Evolutionary conservation across 1,284 basidiomycete genomes (phyloP).

Genomic region (Cutaneotrichosporon mucoides): DNA sequence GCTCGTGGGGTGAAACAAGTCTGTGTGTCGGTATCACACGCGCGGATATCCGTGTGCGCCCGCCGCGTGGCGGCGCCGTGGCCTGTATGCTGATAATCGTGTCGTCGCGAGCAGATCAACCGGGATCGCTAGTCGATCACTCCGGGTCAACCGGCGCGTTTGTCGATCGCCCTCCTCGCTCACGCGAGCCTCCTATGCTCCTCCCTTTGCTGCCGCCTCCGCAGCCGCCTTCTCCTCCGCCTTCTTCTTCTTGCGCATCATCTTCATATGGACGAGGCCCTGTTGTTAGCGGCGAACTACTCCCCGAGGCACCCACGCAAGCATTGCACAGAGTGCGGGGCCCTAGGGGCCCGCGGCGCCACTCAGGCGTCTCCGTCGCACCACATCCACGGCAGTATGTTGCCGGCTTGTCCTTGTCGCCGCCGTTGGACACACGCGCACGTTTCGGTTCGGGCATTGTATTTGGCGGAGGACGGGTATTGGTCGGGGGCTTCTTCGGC

Average conservation of each 20-base stretch:
- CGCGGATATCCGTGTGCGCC: too few relatives aligned
- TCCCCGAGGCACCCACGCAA: conserved; percentile 36
- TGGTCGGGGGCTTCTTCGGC: not conserved
- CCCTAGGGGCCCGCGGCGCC: conserved; percentile 48
- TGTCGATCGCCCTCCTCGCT: not conserved
- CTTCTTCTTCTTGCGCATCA: conserved; percentile 42
- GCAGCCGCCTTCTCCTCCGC: conserved; percentile 36
- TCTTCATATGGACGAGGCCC: conserved; percentile 46
- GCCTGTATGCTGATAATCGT: too few relatives aligned
- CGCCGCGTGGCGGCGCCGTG: too few relatives aligned
- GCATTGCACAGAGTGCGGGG: conserved; percentile 49
- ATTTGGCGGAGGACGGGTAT: too few relatives aligned
- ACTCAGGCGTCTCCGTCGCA: conserved; percentile 49
- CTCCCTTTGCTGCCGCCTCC: conserved; percentile 5
- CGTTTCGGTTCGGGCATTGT: too few relatives aligned
- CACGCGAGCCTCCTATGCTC: not conserved
- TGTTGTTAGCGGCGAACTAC: conserved; percentile 8
- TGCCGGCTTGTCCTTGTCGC: conserved; percentile 23
- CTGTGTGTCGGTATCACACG: too few relatives aligned
- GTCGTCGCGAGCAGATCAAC: too few relatives aligned
- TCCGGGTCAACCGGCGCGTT: not conserved
- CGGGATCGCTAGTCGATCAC: too few relatives aligned
- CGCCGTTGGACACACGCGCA: not conserved
- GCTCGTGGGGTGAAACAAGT: too few relatives aligned
- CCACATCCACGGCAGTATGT: conserved; percentile 45